Evolutionary conservation across 495 filamentous ascomycete genomes (phyloP).

Genomic region (Aspergillus bridgeri): DNA sequence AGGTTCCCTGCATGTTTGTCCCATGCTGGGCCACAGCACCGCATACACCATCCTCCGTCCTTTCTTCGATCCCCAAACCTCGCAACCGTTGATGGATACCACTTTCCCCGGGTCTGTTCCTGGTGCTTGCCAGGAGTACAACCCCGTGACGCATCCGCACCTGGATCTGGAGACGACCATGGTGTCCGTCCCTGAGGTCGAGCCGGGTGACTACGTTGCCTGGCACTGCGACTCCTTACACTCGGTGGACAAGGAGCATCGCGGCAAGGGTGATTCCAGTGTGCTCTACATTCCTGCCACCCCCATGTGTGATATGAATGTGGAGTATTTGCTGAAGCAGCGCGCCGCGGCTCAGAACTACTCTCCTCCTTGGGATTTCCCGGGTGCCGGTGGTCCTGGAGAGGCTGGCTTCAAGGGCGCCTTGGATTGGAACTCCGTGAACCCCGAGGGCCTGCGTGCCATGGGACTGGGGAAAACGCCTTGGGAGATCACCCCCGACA

Average conservation of each 20-base stretch:
- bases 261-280: slow-evolving; percentile 65
- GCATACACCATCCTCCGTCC: slow-evolving; percentile 82
- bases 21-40: slow-evolving; percentile 67
- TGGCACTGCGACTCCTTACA: slow-evolving; percentile 90
- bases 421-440: slow-evolving; percentile 37
- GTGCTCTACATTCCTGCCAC: slow-evolving; percentile 88
- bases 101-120: slow-evolving; percentile 72
- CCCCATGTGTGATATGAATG: slow-evolving; percentile 72
- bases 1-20: slow-evolving; percentile 82
- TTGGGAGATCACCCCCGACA: slow-evolving; percentile 46
- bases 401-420: slow-evolving; percentile 39
- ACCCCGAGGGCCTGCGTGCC: slow-evolving; percentile 49
- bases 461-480: slow-evolving; percentile 54
- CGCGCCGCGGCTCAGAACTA: slow-evolving; percentile 49
- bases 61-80: slow-evolving; percentile 63
- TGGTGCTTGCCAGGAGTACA: slow-evolving; percentile 75
- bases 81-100: slow-evolving; percentile 35
- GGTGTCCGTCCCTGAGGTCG: slow-evolving; percentile 73
- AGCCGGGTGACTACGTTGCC: slow-evolving; percentile 81
- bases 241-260: slow-evolving; percentile 76
- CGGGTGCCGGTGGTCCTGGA: slow-evolving; percentile 54
- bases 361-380: slow-evolving; percentile 57
- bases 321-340: slow-evolving; percentile 65
- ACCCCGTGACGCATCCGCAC: slow-evolving; percentile 68
- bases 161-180: slow-evolving; percentile 67